These are phyloP conservation scores for Cytidiella melzeri DNA, from an alignment of 768 basidiomycete species.

Conservation along the genomic window DNA sequence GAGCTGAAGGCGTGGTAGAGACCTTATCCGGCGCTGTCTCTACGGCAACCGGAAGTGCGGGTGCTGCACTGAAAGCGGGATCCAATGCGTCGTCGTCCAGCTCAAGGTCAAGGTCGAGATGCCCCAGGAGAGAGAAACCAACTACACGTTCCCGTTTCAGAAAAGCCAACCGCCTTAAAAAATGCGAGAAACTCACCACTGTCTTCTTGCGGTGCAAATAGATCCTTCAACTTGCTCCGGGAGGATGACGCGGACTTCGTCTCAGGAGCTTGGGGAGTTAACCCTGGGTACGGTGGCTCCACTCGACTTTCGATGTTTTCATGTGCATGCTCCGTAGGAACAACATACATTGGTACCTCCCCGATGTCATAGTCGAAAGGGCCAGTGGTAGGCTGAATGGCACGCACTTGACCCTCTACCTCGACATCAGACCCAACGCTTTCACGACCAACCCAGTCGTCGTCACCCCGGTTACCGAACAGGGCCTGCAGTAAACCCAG, in stretches of 20 bases:
- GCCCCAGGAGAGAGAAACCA: conserved; percentile 70
- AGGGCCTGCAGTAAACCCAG: conserved; percentile 46
- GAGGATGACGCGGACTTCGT: no score
- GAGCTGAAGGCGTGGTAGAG: conserved; percentile 8
- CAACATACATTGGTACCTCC: conserved; percentile 10
- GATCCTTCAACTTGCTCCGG: conserved; percentile 52
- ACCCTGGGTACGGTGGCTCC: no score
- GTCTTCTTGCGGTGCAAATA: conserved; percentile 67
- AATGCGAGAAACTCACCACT: conserved; percentile 41
- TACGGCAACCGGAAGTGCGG: conserved; percentile 12
- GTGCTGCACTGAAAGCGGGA: conserved; percentile 17
- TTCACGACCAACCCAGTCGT: conserved; percentile 58
- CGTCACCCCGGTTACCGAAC: conserved; percentile 38
- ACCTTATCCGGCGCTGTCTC: conserved; percentile 6
- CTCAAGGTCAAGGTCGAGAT: conserved; percentile 70
- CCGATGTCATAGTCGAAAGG: conserved; percentile 24
- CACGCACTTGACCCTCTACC: conserved; percentile 23
- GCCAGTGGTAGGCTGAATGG: conserved; percentile 15
- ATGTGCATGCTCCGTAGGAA: background rate
- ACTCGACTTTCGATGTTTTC: background rate
- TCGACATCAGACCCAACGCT: conserved; percentile 54
- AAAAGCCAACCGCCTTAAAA: background rate
- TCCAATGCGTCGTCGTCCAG: conserved; percentile 49
- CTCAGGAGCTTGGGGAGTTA: no score
- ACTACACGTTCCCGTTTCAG: conserved; percentile 27